A percentile compares a stretch with the other conserved stretches of the same genome.
phyloP scores from a whole-genome alignment of 805 yeast species.

The Tetrapisispora pingtungensis region DNA sequence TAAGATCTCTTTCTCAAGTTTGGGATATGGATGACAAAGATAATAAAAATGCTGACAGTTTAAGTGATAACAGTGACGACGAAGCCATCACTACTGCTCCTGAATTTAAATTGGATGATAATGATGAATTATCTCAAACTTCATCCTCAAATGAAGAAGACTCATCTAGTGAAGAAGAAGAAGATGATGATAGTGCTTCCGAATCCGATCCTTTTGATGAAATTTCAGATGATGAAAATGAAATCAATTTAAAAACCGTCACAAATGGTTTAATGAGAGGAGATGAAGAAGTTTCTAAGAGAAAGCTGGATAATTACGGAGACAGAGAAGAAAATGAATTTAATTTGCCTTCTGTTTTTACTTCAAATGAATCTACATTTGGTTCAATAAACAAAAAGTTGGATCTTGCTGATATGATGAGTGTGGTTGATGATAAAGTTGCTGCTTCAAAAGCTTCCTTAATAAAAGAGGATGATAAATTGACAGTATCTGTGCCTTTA shows the following conservation, averaged over 20 bases:
- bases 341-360: slow-evolving; percentile 44
- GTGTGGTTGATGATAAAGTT: slow-evolving; percentile 44
- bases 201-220: slow-evolving; percentile 29
- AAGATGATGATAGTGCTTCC: too few relatives aligned
- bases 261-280: slow-evolving; percentile 30
- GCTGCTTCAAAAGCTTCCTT: slow-evolving; percentile 42
- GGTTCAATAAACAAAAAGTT: slow-evolving; percentile 31
- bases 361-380: not conserved
- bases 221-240: slow-evolving; percentile 39
- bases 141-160: slow-evolving; percentile 7
- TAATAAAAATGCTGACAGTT: not conserved
- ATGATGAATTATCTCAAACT: slow-evolving; percentile 6
- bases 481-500: slow-evolving; percentile 58
- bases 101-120: slow-evolving; percentile 16
- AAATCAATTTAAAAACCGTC: slow-evolving; percentile 44
- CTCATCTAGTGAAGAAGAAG: slow-evolving; percentile 11
- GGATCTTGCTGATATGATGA: slow-evolving; percentile 65
- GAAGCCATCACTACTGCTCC: slow-evolving; percentile 10
- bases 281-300: slow-evolving; percentile 29
- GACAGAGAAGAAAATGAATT: slow-evolving; percentile 59
- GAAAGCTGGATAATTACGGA: slow-evolving; percentile 42
- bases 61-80: slow-evolving; percentile 8
- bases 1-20: slow-evolving; percentile 72
- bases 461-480: slow-evolving; percentile 21
- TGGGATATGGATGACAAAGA: slow-evolving; percentile 69